Evolutionary conservation across 2,329 filamentous ascomycete genomes (phyloP).

Genomic region (Calonectria ilicicola): DNA sequence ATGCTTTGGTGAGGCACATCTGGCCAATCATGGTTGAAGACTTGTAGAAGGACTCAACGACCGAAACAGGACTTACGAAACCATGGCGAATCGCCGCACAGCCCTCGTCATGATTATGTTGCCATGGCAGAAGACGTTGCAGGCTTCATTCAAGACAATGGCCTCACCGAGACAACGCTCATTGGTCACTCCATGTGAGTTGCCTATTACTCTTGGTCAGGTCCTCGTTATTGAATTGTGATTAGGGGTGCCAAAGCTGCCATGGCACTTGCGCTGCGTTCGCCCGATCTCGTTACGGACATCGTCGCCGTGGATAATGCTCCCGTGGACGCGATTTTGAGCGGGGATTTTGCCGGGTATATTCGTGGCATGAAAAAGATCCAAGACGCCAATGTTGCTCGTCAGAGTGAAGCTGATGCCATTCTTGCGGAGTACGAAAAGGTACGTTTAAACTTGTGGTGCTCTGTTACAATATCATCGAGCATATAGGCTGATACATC

Average conservation of each 20-base stretch:
- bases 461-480: background rate
- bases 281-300: constrained; percentile 74
- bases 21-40: constrained; percentile 4
- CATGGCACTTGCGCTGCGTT: constrained; percentile 84
- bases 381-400: constrained; percentile 74
- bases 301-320: constrained; percentile 93
- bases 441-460: constrained; percentile 51
- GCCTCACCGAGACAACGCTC: constrained; percentile 77
- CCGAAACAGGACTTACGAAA: constrained; percentile 82
- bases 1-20: constrained; percentile 74
- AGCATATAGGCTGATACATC: background rate
- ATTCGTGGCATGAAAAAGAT: constrained; percentile 87
- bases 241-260: constrained; percentile 88
- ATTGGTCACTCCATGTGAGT: constrained; percentile 94
- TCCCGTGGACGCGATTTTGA: constrained; percentile 82
- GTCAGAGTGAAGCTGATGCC: constrained; percentile 81
- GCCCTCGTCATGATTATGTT: constrained; percentile 80
- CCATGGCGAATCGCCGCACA: constrained; percentile 90
- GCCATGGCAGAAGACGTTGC: constrained; percentile 87
- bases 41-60: constrained; percentile 27
- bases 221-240: background rate
- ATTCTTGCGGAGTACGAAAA: constrained; percentile 82
- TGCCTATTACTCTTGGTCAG: background rate
- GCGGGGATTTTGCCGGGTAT: constrained; percentile 82
- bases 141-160: constrained; percentile 79